Percentiles rank a stretch among this genome's conserved stretches.
Evolutionary conservation across 2,329 filamentous ascomycete genomes (phyloP).

Genomic region (Trichoderma cornu-damae): DNA sequence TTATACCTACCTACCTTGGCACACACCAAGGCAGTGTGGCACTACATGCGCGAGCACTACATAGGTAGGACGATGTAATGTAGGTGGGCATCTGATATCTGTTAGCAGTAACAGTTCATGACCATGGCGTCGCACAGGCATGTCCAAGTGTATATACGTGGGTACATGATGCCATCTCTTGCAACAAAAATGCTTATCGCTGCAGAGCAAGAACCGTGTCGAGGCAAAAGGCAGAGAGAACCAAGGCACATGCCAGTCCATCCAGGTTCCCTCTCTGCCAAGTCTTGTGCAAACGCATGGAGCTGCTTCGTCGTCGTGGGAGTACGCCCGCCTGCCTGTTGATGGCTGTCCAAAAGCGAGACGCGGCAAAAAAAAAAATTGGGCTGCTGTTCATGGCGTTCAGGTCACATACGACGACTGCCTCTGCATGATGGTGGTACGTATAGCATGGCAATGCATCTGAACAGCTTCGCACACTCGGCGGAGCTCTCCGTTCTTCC

Average conservation of each 20-base stretch:
- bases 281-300: not conserved
- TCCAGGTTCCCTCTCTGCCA: not conserved
- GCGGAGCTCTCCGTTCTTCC: not conserved
- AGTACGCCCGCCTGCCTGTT: not conserved
- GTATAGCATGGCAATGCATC: not conserved
- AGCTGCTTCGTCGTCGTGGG: not conserved
- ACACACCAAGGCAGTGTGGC: too few relatives aligned
- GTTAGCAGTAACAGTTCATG: too few relatives aligned
- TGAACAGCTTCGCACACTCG: too few relatives aligned
- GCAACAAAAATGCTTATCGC: not conserved
- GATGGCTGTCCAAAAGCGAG: conserved; percentile 1
- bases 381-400: not conserved
- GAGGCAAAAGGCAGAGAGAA: too few relatives aligned
- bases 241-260: not conserved
- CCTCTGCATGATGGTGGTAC: not conserved
- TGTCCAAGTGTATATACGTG: too few relatives aligned
- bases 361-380: not conserved
- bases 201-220: not conserved
- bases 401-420: not conserved
- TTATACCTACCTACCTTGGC: too few relatives aligned
- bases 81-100: not conserved
- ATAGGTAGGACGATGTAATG: too few relatives aligned
- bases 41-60: too few relatives aligned
- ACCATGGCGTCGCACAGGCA: not conserved
- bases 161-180: not conserved